Evolutionary conservation across 202 grass and related monocot genomes (phyloP), one percentile per base, ranked within the genome.

Genomic region (Hordeum pubiflorum): DNA sequence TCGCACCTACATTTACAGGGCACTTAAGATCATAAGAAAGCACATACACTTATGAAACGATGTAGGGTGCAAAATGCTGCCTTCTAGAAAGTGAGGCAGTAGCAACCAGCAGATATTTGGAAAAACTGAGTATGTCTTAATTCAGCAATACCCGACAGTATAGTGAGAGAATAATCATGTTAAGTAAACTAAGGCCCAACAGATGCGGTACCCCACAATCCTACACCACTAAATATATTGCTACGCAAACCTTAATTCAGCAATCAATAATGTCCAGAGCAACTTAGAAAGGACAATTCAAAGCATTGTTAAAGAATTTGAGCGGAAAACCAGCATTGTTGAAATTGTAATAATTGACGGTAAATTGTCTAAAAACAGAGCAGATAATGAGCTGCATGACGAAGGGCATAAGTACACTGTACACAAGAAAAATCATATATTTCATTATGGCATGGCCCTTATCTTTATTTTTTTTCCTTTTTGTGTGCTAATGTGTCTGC

Each of bases 1-100:
- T 69, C 92, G 89, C 61, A 99, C 96, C 96, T 99, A 85, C 36
- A 66, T 80, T 86, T 87, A 24, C 59, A 87, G 12, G 22, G 32
- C 76, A 79, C 7, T 60, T 69, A 79, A 39, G 43, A 83, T 83
- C 8, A 76, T 69, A 80, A 61, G 50, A 38, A 89, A 77, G 58
- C 46, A 72, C 11, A 84, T 77, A 27, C 79, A 64, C 74, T 58
- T 38, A 67, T 9, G 36, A 11, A 37, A 37, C 5, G 50, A 62
- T 29, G 57, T 33, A 40, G 56, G 58, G 43, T 58, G 65, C 72
- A 74, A 17, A 62, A 69, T 43, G 32, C 38, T 71, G 63, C 14
- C 79, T 63, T 74, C 63, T 36, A 43, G 38, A 76, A 21, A 57
- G 2, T 57, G 26, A 64, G 63, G 77, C 27, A 64, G 81, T 37